Base-by-base conservation (phyloP, 1,139 yeast species). In the Hansenula sp. region DNA sequence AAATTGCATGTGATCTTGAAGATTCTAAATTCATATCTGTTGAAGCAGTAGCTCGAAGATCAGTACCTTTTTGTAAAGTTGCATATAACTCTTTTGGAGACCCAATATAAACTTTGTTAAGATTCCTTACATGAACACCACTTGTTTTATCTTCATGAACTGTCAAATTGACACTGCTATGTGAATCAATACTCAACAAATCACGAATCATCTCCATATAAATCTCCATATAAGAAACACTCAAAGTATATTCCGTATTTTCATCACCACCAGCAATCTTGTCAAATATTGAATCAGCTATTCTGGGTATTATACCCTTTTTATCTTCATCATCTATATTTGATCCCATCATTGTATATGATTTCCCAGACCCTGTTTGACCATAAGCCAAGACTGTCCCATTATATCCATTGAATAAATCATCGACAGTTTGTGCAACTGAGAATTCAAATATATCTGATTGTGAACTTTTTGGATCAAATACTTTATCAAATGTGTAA, bases 361-460 rank as follows among this genome's bases (percentile, higher is more conserved):
- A 79, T 57, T 88, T 88, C 4, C 96, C 96, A 1, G 94, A 76
- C 0, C 95, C 94, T 0, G 95, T 83, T 57, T 86, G 96, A 8
- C 96, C 97, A 60, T 87, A 89, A 1, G 95, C 90, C 34, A 89
- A 64, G 0, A 89, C 82, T 0, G 96, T 81, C 18, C 94, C 92
- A 59, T 89, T 87, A 57, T 84, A 87, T 0, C 97, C 97, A 32
- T 73, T 70, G 47, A 87, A 71, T 30, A 87, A 68, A 50, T 83
- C 92, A 36, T 79, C 82, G 82, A 82, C 57, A 1, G 55, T 50
- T 35, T 50, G 3, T 78, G 78, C 34, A 71, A 83, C 71, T 2
- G 87, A 73, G 54, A 71, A 77, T 10, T 79, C 71, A 56, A 80
- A 86, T 4, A 89, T 65, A 11, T 81, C 81, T n/a, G 56, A 50